Evolutionary conservation across 371 early-diverging fungal species (phyloP).

Genomic region (Rozella allomycis): DNA sequence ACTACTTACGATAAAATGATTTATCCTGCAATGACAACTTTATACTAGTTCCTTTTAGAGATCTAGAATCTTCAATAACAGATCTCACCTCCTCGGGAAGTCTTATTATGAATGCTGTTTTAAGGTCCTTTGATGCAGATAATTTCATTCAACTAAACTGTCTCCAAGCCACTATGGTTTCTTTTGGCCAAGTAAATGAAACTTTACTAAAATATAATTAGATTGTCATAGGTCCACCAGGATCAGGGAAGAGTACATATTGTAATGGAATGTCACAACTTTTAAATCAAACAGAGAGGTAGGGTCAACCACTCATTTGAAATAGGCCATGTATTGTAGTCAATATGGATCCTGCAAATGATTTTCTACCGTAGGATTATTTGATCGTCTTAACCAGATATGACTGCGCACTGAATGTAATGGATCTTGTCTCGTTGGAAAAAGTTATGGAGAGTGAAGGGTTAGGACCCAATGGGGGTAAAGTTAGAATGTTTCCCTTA

Average conservation of each 20-base stretch:
- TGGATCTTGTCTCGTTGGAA: conserved; percentile 28
- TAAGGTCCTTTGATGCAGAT: too few relatives aligned
- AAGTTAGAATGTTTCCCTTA: conserved; percentile 1
- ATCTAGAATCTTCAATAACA: too few relatives aligned
- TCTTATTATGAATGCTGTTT: too few relatives aligned
- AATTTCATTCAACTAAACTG: too few relatives aligned
- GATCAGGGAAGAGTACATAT: conserved; percentile 93
- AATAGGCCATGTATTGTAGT: conserved; percentile 44
- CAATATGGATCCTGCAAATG: conserved; percentile 45
- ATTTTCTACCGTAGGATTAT: conserved; percentile 10
- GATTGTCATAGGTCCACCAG: conserved; percentile 90
- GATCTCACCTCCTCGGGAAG: too few relatives aligned
- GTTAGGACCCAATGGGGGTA: conserved; percentile 40
- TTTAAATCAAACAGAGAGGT: conserved; percentile 51
- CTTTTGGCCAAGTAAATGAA: too few relatives aligned
- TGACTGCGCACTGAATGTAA: conserved; percentile 32
- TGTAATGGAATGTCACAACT: conserved; percentile 82
- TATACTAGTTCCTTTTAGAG: too few relatives aligned
- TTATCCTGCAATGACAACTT: too few relatives aligned
- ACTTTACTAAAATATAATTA: too few relatives aligned
- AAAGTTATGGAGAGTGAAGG: conserved; percentile 32
- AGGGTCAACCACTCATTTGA: conserved; percentile 1
- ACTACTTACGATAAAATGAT: too few relatives aligned
- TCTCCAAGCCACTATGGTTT: too few relatives aligned
- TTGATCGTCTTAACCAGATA: conserved; percentile 11